Base-by-base conservation (phyloP, 2,329 filamentous ascomycete genomes). In the Diaporthe eres region DNA sequence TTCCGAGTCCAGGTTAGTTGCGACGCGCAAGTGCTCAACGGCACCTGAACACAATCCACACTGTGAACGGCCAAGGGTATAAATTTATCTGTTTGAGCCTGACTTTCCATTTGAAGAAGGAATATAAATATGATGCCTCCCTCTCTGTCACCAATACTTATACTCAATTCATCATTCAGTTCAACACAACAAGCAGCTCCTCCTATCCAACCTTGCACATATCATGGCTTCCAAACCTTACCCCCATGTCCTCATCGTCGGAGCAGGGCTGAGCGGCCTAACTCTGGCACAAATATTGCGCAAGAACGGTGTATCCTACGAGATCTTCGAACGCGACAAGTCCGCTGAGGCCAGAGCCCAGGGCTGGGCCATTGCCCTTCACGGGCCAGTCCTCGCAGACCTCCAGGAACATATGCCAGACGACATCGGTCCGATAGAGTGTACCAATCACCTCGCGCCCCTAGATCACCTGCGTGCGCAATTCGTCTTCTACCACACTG, bases 241-340 rank as follows among this genome's bases (percentile, higher is more conserved):
- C 22, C 80, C 74, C 1, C 79, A 80, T 39, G 79, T 87, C 51
- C 75, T 87, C 60, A 86, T 87, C 75, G 79, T 86, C 55, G 85
- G 85, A 6, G 85, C 83, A 25, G 86, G 85, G 53, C 82, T 87
- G 57, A 84, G 83, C 63, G 86, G 86, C 19, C 81, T 87, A 13
- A 82, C 83, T 10, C 79, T 87, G 19, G 85, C 85, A 13, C 85
- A 87, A 75, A 79, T 81, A 57, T 81, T 87, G 13, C 81, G 82
- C 68, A 82, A 81, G 44, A 77, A 80, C 22, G 78, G 77, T 22
- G 77, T 86, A 3, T 78, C 81, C 0, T 86, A 83, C 68, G 78
- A 80, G 53, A 80, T 87, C 67, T 86, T 85, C 72, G 85, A 87
- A 68, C 83, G 83, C 17, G 85, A 86, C 78, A 78, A 79, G 15